Base-by-base conservation (phyloP, 2,329 filamentous ascomycete genomes). In the Zarea fungicola region DNA sequence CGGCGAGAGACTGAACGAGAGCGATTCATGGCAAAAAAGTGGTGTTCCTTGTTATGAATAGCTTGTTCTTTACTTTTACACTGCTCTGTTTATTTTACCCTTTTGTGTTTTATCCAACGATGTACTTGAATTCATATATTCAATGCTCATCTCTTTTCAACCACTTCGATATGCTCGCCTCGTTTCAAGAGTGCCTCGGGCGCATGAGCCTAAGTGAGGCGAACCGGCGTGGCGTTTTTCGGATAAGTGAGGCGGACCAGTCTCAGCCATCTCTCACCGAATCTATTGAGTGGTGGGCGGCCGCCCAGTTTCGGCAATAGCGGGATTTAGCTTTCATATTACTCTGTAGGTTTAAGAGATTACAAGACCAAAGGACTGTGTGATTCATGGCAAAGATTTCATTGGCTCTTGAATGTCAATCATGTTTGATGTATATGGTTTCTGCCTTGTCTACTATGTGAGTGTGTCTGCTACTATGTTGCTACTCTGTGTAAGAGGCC, bases 1-100 rank as follows among this genome's bases (percentile, higher is more conserved):
- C 29, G 40, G n/a, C 49, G 49, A 5, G 53, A 48, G 16, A 36
- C 47, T 14, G 52, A 49, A 11, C 48, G 36, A 4, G 51, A 40
- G n/a, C 44, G 44, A 31, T 51, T 34, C 45, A 54, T 54, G 36
- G 4, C 23, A 10, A 32, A n/a, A n/a, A n/a, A n/a, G n/a, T n/a
- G n/a, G 19, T 13, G 16, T 19, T 23, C 3, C 6, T 14, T 14
- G n/a, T 22, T 29, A 3, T 49, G 28, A 14, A 3, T 16, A 6
- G 18, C 31, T 26, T 13, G 18, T 21, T 6, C 8, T 36, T 19
- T 44, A n/a, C 5, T 28, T 10, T 5, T 14, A 11, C 11, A 7
- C 4, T 10, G 10, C 11, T 8, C 11, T 21, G 10, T 29, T 13
- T 14, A 21, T 13, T 3, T 37, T n/a, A n/a, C n/a, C n/a, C n/a